A percentile compares a stretch with the other conserved stretches of the same genome.
phyloP scores from a whole-genome alignment of 2,329 filamentous ascomycete species.

The Hypoxylon sp. region DNA sequence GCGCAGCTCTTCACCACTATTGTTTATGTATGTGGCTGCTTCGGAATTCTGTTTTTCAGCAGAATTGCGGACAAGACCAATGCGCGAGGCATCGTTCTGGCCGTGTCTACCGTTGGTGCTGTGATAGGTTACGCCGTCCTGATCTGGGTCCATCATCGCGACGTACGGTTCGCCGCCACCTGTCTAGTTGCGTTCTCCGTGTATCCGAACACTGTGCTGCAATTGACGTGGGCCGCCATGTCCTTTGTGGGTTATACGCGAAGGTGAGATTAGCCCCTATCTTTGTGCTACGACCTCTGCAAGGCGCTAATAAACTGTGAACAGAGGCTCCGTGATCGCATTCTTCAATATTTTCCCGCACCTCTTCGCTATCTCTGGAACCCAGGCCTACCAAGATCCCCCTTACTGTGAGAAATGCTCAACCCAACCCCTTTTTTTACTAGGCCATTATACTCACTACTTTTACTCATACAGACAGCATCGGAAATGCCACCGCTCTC shows the following conservation, averaged over 20 bases:
- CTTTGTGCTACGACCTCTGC: not conserved
- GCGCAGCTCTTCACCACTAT: constrained; percentile 46
- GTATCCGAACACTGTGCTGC: constrained; percentile 43
- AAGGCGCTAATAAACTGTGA: not conserved
- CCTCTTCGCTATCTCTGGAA: constrained; percentile 43
- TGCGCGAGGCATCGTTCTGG: constrained; percentile 36
- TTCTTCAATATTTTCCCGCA: constrained; percentile 44
- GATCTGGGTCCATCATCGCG: constrained; percentile 38
- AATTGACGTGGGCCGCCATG: constrained; percentile 45
- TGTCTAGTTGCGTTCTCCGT: constrained; percentile 43
- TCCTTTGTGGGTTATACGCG: constrained; percentile 47
- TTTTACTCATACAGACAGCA: constrained; percentile 28
- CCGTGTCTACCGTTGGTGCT: constrained; percentile 28
- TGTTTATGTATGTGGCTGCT: constrained; percentile 44
- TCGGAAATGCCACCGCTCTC: constrained; percentile 37
- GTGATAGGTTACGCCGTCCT: constrained; percentile 42
- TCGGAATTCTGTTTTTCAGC: constrained; percentile 44
- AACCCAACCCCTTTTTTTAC: not conserved
- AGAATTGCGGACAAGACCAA: constrained; percentile 43
- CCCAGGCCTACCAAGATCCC: constrained; percentile 44
- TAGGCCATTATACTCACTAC: constrained; percentile 11
- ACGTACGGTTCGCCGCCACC: constrained; percentile 43
- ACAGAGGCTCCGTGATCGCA: constrained; percentile 41
- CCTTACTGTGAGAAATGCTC: constrained; percentile 38
- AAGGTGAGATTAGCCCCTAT: constrained; percentile 25